Evolutionary conservation across 805 yeast genomes (phyloP), one percentile per base, ranked within the genome.

Genomic region (Metschnikowia chrysomelidarum): DNA sequence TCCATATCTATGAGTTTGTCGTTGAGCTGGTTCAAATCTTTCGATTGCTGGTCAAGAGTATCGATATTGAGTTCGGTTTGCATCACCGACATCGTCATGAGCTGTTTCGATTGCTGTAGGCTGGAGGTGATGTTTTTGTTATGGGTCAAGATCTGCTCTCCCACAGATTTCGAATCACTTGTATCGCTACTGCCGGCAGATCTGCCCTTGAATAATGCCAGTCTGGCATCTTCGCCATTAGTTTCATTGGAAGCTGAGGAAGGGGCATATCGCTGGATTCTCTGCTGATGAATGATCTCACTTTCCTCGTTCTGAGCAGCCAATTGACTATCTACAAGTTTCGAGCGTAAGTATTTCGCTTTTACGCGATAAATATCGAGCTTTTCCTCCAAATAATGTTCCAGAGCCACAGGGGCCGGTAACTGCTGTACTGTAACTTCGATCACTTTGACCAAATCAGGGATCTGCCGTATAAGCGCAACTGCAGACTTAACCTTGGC

Each of bases 21-120:
- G 35, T 75, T 67, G 36, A 75, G 56, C 7, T 51, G 46, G 9
- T 54, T 36, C 36, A 76, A 53, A 24, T 68, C 70, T 19, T 63
- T 51, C 0, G 75, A 59, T 20, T 77, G 78, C 29, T 62, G 67
- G 22, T 71, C 71, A 6, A 76, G 49, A 4, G 73, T 64, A 27
- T 71, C 70, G 5, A 73, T 54, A 42, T 73, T 73, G 37, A 72
- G 56, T 38, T 75, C 80, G 9, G 75, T 69, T 37, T 76, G 76
- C 42, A 76, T 46, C 2, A 75, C 59, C 0, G 78, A 65, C 17
- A 76, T 62, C 27, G 72, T 64, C 59, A 76, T 57, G 41, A 76
- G 50, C 28, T 71, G 71, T 37, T 71, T 62, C 0, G 79, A 67
- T 5, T 65, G 59, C 47, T 74, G 76, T 19, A 75, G 56, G 15